phyloP scores from a whole-genome alignment of 768 basidiomycete species.

The Tricholoma hemisulphureum region DNA sequence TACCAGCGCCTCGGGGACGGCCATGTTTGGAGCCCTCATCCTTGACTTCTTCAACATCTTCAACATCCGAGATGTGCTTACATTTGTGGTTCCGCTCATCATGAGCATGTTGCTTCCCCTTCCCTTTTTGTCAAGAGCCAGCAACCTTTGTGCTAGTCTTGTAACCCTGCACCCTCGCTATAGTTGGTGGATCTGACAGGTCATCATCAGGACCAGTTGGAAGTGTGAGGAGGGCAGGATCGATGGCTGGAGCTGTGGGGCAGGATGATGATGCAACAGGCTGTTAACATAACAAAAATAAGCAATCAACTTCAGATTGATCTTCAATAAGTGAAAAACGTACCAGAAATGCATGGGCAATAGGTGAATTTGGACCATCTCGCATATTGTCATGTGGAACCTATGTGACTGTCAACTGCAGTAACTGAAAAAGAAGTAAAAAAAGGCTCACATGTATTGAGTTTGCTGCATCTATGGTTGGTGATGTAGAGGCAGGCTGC shows the following conservation, averaged over 20 bases:
- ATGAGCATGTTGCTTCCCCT: conserved; percentile 4
- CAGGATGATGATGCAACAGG: not conserved
- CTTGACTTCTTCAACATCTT: conserved; percentile 1
- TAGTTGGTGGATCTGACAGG: conserved; percentile 2
- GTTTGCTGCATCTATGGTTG: not conserved
- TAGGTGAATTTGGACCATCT: not conserved
- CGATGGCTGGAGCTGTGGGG: not conserved
- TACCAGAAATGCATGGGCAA: not conserved
- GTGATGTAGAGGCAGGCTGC: not conserved
- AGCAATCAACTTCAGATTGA: not conserved
- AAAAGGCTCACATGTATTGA: not conserved
- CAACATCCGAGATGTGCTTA: not conserved
- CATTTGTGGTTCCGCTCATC: not conserved
- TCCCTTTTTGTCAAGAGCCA: conserved; percentile 2
- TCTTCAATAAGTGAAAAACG: not conserved
- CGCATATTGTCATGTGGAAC: not conserved
- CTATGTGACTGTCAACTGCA: not conserved
- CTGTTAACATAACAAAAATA: not conserved
- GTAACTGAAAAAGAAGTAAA: not conserved
- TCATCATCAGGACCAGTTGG: conserved; percentile 4
- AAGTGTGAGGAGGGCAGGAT: conserved; percentile 1
- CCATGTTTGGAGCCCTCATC: conserved; percentile 6
- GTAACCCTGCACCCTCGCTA: not conserved
- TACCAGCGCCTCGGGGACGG: conserved; percentile 10
- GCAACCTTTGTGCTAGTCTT: conserved; percentile 2